Conservation (phyloP, 2,329 filamentous ascomycete genomes). For the Tolypocladium paradoxum region DNA sequence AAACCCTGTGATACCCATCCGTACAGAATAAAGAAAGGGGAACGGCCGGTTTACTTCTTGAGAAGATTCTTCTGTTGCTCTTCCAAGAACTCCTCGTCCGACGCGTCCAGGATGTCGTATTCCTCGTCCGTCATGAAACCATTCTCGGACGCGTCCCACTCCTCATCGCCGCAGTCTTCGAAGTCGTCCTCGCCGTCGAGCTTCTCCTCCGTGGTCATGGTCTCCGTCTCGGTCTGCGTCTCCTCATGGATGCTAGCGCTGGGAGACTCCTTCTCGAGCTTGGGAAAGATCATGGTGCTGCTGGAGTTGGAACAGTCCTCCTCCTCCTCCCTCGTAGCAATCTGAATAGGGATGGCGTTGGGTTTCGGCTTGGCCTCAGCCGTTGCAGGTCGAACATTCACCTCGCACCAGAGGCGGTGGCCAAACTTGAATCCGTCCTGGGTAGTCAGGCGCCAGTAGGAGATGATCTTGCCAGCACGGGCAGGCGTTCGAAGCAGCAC, state of each 20-base stretch:
- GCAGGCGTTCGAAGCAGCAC: conserved; percentile 73
- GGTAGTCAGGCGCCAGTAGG: conserved; percentile 91
- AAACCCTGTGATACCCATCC: background rate
- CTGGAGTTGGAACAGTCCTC: conserved; percentile 16
- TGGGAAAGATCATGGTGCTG: conserved; percentile 93
- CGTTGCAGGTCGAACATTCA: conserved; percentile 50
- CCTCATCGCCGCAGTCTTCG: conserved; percentile 46
- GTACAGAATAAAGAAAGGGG: background rate
- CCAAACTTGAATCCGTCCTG: conserved; percentile 75
- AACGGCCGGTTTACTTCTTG: conserved; percentile 21
- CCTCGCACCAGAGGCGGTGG: conserved; percentile 90
- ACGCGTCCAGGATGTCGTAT: conserved; percentile 93
- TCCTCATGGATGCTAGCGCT: conserved; percentile 65
- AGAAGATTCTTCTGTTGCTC: conserved; percentile 36
- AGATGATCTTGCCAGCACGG: conserved; percentile 71
- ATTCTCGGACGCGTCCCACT: conserved; percentile 53
- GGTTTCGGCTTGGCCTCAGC: conserved; percentile 15
- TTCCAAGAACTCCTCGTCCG: conserved; percentile 70
- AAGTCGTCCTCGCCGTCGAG: conserved; percentile 26
- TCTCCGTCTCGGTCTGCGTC: conserved; percentile 41
- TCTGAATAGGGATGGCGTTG: conserved; percentile 6
- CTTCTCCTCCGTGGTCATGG: conserved; percentile 45
- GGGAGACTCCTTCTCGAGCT: conserved; percentile 88
- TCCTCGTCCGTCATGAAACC: conserved; percentile 95
- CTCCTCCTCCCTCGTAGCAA: conserved; percentile 16